Conservation (phyloP, 139 green algal genomes). For the Astrephomene gubernaculifera region DNA sequence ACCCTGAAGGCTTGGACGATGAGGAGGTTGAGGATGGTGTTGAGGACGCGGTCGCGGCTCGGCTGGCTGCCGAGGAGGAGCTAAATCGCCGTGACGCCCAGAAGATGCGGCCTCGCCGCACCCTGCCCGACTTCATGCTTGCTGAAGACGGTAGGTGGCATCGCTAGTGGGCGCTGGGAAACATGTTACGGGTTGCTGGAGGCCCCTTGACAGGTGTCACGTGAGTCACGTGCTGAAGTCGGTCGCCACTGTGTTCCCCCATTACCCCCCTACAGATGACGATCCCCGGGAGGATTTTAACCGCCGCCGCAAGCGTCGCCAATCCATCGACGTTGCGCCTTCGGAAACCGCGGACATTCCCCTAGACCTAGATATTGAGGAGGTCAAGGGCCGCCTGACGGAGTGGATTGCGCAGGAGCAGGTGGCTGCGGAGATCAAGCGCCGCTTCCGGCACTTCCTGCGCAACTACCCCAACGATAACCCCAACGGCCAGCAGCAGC, state of each 20-base stretch:
- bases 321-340: background rate
- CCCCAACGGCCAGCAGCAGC: background rate
- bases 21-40: conserved; percentile 76
- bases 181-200: too few species aligned
- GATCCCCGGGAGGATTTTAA: conserved; percentile 26
- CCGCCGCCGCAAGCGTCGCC: conserved; percentile 22
- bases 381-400: conserved; percentile 67
- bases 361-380: conserved; percentile 70
- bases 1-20: conserved; percentile 86
- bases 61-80: conserved; percentile 78
- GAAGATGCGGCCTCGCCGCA: conserved; percentile 22
- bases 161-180: too few species aligned
- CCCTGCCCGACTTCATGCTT: conserved; percentile 28
- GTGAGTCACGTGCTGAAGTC: too few species aligned
- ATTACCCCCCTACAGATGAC: background rate
- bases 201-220: too few species aligned
- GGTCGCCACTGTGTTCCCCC: too few species aligned
- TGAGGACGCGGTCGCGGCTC: conserved; percentile 62
- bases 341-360: conserved; percentile 35
- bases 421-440: conserved; percentile 68
- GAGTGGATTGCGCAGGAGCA: conserved; percentile 72
- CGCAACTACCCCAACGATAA: conserved; percentile 43
- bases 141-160: conserved; percentile 47
- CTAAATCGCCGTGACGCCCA: conserved; percentile 72
- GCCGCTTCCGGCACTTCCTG: conserved; percentile 80